Evolutionary conservation across 2,329 filamentous ascomycete genomes (phyloP).

Genomic region (Fusarium nanum): DNA sequence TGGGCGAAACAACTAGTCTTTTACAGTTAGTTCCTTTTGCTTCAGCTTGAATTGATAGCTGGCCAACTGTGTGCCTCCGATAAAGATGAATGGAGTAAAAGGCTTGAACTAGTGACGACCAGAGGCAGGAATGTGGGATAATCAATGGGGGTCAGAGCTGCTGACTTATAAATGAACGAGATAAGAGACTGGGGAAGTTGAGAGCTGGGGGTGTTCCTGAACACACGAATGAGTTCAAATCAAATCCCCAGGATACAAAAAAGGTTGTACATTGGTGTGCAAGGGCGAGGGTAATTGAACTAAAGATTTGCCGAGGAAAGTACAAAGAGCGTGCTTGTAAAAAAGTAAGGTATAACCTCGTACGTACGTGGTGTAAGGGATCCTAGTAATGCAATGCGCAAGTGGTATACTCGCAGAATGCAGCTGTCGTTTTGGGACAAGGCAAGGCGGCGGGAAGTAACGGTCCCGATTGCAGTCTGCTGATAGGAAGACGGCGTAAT

Average conservation of each 20-base stretch:
- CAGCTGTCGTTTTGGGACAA: slow-evolving; percentile 8
- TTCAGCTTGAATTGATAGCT: slow-evolving; percentile 5
- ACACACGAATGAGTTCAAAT: slow-evolving; percentile 20
- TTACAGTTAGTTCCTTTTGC: slow-evolving; percentile 29
- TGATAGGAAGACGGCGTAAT: slow-evolving; percentile 34
- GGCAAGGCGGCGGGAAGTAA: slow-evolving; percentile 32
- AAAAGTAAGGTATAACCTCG: slow-evolving; percentile 5
- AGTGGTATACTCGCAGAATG: slow-evolving; percentile 17
- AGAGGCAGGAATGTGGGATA: slow-evolving; percentile 38
- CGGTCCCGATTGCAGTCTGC: slow-evolving; percentile 20
- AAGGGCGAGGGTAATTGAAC: slow-evolving; percentile 13
- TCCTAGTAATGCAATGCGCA: slow-evolving; percentile 29
- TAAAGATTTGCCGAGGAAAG: slow-evolving; percentile 30
- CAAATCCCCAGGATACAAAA: slow-evolving; percentile 10
- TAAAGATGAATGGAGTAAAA: slow-evolving; percentile 29
- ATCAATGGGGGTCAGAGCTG: slow-evolving; percentile 33
- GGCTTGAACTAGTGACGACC: slow-evolving; percentile 20
- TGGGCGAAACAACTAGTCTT: slow-evolving; percentile 22
- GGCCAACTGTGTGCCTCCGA: slow-evolving; percentile 33
- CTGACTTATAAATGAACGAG: slow-evolving; percentile 33
- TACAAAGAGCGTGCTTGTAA: slow-evolving; percentile 24
- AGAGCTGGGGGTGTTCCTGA: slow-evolving; percentile 23
- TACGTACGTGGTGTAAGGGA: slow-evolving; percentile 33
- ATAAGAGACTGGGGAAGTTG: slow-evolving; percentile 35
- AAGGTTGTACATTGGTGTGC: slow-evolving; percentile 26